Conservation (phyloP, 495 filamentous ascomycete species). For the Lindgomyces ingoldianus region DNA sequence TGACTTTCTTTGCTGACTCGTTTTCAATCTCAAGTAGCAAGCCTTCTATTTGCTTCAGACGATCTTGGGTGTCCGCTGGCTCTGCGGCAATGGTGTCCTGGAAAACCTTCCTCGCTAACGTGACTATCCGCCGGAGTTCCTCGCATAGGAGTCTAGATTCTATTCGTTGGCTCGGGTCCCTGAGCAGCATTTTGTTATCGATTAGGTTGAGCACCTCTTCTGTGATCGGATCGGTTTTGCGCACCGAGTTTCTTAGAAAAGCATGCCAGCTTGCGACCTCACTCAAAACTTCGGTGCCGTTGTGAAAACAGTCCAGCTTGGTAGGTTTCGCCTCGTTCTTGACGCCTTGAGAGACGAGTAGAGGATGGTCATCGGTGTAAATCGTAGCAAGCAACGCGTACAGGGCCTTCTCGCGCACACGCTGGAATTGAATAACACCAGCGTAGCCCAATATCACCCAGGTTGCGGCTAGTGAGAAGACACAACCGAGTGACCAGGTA, state of each 20-base stretch:
- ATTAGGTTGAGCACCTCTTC: neutral
- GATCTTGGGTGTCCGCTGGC: neutral
- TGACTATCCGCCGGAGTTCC: neutral
- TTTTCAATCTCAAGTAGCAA: neutral
- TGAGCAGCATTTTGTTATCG: neutral
- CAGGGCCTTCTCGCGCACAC: slow-evolving; percentile 8
- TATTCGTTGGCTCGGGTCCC: neutral
- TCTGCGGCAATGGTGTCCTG: neutral
- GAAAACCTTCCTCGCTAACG: neutral
- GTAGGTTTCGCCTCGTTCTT: neutral
- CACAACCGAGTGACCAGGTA: slow-evolving; percentile 50
- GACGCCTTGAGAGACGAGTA: slow-evolving; percentile 4
- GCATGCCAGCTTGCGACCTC: slow-evolving; percentile 40
- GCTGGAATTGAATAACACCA: slow-evolving; percentile 15
- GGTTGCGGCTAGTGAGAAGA: slow-evolving; percentile 48
- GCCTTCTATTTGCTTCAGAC: neutral
- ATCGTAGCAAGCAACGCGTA: neutral
- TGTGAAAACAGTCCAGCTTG: slow-evolving; percentile 24
- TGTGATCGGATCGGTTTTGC: slow-evolving; percentile 1
- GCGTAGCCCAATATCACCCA: slow-evolving; percentile 47
- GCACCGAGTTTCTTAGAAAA: slow-evolving; percentile 15
- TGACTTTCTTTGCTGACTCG: neutral
- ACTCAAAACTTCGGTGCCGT: slow-evolving; percentile 31
- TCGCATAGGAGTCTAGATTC: neutral
- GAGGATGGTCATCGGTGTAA: neutral